Base-by-base conservation (phyloP, 805 yeast species). In the Debaryomyces maramus region DNA sequence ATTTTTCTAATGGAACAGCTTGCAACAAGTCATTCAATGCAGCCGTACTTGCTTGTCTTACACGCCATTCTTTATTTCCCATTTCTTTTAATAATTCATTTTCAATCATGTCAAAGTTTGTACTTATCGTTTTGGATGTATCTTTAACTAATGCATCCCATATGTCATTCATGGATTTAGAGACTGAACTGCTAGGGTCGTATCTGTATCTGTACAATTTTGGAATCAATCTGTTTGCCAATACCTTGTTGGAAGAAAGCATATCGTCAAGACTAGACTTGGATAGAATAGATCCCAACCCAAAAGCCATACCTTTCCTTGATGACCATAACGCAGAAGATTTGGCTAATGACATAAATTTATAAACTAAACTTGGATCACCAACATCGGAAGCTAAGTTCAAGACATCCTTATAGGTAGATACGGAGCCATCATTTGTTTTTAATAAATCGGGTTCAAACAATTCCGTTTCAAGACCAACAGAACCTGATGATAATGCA, bases 301-400 rank as follows among this genome's bases (percentile, higher is more conserved):
- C 97, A 66, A 87, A 91, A 0, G 98, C 98, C 53, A 89, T 81
- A 37, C 98, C 99, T 48, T 86, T 87, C 57, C 96, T 73, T 0
- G 97, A 86, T 0, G 95, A 78, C 99, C 99, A 91, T 15, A 90
- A 63, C 0, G 93, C 81, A 0, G 96, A 87, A 38, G 83, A 83
- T 46, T 87, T 83, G 0, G 97, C 95, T 41, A 91, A 65, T 0
- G 96, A 81, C 97, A 91, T 88, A 58, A 91, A 91, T 56, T 88
- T 87, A 63, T 91, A 91, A 4, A 91, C 97, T 48, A 91, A 74
- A 48, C 93, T 78, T 10, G 98, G 96, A 61, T 91, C 97, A 20
- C 98, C 98, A 7, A 89, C 95, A 56, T 91, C 99, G 1, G 93
- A 80, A 0, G 99, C 97, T 36, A 91, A 69, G 51, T 72, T 86